These are phyloP conservation scores for Alternaria ventricosa DNA, from an alignment of 2,329 filamentous ascomycete species.

Conservation along the genomic window DNA sequence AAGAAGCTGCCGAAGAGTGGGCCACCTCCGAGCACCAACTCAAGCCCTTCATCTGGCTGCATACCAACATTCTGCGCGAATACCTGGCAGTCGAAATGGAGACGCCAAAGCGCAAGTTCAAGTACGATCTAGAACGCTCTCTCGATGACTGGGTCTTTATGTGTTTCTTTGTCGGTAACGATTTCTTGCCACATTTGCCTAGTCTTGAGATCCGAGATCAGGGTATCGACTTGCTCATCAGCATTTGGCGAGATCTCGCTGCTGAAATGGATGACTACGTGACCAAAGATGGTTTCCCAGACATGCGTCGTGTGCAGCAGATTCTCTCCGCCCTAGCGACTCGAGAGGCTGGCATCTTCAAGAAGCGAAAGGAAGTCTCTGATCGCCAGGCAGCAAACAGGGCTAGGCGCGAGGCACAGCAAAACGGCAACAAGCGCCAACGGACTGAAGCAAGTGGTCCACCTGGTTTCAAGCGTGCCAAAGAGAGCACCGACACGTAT, in stretches of 20 bases:
- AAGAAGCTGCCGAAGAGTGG: conserved; percentile 66
- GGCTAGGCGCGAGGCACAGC: conserved; percentile 58
- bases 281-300: conserved; percentile 91
- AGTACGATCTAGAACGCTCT: conserved; percentile 90
- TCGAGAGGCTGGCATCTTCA: conserved; percentile 94
- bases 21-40: conserved; percentile 53
- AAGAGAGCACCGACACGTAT: conserved; percentile 46
- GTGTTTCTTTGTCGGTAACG: conserved; percentile 98
- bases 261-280: conserved; percentile 93
- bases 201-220: conserved; percentile 97
- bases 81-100: conserved; percentile 90
- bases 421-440: conserved; percentile 36
- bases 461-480: conserved; percentile 41
- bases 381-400: conserved; percentile 81
- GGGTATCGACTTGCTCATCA: conserved; percentile 92
- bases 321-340: conserved; percentile 89
- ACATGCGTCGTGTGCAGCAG: conserved; percentile 83
- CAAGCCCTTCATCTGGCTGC: conserved; percentile 98
- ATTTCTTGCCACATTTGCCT: conserved; percentile 96
- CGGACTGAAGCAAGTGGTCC: conserved; percentile 40
- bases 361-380: conserved; percentile 82
- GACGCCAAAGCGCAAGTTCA: conserved; percentile 81
- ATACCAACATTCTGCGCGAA: conserved; percentile 88
- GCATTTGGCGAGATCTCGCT: conserved; percentile 96
- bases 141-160: conserved; percentile 99